These are phyloP conservation scores for Sugiyamaella floridensis DNA, from an alignment of 805 yeast genomes.

Conservation along the genomic window DNA sequence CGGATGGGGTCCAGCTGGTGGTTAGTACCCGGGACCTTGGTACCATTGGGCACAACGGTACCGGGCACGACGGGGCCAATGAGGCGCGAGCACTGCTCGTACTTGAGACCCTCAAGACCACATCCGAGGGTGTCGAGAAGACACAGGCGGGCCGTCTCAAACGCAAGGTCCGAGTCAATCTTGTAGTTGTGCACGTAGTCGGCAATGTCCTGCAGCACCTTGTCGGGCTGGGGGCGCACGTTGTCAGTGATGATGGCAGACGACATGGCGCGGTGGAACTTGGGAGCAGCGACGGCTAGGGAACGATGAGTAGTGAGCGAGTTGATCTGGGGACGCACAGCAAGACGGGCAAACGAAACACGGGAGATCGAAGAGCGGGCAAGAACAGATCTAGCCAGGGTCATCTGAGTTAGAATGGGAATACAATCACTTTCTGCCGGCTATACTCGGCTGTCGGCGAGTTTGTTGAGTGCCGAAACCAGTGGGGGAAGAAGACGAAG, in stretches of 20 bases:
- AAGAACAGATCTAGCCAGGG: not conserved
- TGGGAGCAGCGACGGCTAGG: not conserved
- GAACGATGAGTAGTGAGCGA: not conserved
- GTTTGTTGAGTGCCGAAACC: not conserved
- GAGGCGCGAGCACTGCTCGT: constrained; percentile 41
- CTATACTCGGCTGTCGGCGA: not conserved
- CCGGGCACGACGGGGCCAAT: constrained; percentile 56
- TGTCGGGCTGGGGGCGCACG: constrained; percentile 46
- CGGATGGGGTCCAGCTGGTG: constrained; percentile 48
- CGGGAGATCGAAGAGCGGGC: not conserved
- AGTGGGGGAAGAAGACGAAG: not conserved
- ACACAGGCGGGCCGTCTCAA: constrained; percentile 49
- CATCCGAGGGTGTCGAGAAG: constrained; percentile 53
- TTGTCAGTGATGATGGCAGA: constrained; percentile 33
- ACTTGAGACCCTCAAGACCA: constrained; percentile 52
- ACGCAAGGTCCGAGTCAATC: constrained; percentile 41
- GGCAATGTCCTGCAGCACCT: constrained; percentile 44
- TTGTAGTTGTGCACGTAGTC: constrained; percentile 43
- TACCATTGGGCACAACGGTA: constrained; percentile 47
- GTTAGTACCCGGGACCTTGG: constrained; percentile 48
- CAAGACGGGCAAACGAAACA: not conserved
- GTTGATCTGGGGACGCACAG: not conserved
- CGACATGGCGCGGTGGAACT: constrained; percentile 14
- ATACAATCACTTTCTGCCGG: not conserved
- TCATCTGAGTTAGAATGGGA: not conserved